These are phyloP conservation scores for Chaetomium cochliodes DNA, from an alignment of 495 filamentous ascomycete genomes.

Conservation along the genomic window DNA sequence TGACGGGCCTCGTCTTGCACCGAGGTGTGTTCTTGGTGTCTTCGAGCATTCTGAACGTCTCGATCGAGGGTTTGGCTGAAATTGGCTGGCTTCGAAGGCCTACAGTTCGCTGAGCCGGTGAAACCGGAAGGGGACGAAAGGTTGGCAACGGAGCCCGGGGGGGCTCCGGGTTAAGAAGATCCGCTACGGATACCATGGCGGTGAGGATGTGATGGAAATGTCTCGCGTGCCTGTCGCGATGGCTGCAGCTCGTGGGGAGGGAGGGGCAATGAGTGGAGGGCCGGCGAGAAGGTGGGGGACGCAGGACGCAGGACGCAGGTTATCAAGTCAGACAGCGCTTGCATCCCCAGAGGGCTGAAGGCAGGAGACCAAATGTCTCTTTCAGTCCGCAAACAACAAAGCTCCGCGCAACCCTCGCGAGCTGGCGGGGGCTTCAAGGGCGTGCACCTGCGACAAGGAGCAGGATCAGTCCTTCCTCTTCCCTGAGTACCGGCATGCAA, in stretches of 20 bases:
- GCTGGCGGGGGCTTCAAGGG: conserved; percentile 15
- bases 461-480: conserved; percentile 39
- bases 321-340: conserved; percentile 40
- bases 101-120: conserved; percentile 31
- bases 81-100: conserved; percentile 32
- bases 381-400: conserved; percentile 38
- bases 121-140: conserved; percentile 22
- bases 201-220: conserved; percentile 27
- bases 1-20: conserved; percentile 56
- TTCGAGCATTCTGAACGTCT: conserved; percentile 50
- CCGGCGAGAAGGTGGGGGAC: conserved; percentile 13
- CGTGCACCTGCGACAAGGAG: conserved; percentile 37
- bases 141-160: conserved; percentile 33
- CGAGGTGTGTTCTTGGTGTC: conserved; percentile 59
- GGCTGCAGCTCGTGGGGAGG: conserved; percentile 23
- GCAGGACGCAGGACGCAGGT: conserved; percentile 25
- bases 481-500: conserved; percentile 43
- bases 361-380: conserved; percentile 23
- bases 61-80: conserved; percentile 33
- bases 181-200: conserved; percentile 56
- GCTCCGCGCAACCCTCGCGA: conserved; percentile 25
- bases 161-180: conserved; percentile 61
- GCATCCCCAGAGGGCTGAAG: conserved; percentile 29
- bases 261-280: conserved; percentile 28
- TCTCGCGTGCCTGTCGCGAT: conserved; percentile 26